Conservation (phyloP, 2,329 filamentous ascomycete genomes). For the Calonectria honghensis region DNA sequence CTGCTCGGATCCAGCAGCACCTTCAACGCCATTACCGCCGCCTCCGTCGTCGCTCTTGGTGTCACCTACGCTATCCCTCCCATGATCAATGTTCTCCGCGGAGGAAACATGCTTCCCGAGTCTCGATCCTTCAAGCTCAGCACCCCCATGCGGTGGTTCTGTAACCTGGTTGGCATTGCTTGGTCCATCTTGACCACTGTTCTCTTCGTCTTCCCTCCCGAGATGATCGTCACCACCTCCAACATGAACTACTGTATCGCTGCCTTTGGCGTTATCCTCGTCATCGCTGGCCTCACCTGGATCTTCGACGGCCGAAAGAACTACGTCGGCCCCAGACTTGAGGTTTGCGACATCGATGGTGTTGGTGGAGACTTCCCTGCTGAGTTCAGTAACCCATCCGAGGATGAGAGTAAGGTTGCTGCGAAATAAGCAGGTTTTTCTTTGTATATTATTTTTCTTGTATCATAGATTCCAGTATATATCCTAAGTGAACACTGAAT, state of each 20-base stretch:
- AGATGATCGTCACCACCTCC: constrained; percentile 75
- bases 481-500: constrained; percentile 18
- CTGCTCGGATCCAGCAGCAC: constrained; percentile 80
- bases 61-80: constrained; percentile 86
- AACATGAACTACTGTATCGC: constrained; percentile 80
- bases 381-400: constrained; percentile 21
- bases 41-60: constrained; percentile 83
- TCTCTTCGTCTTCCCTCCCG: constrained; percentile 84
- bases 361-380: constrained; percentile 26
- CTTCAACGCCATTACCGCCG: constrained; percentile 83
- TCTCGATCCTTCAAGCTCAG: constrained; percentile 61
- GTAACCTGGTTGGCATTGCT: constrained; percentile 70
- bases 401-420: constrained; percentile 35
- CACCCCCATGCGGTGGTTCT: constrained; percentile 60
- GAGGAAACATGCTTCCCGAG: constrained; percentile 79
- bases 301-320: constrained; percentile 69
- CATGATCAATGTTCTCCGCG: constrained; percentile 80
- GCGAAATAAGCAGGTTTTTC: constrained; percentile 18
- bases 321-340: constrained; percentile 62
- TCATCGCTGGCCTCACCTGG: constrained; percentile 67
- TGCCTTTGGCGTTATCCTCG: constrained; percentile 68
- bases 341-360: constrained; percentile 45
- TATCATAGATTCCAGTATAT: constrained; percentile 25
- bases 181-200: constrained; percentile 84
- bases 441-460: not conserved